phyloP scores from a whole-genome alignment of 2,329 filamentous ascomycete genomes.

The Talaromyces pinophilus region DNA sequence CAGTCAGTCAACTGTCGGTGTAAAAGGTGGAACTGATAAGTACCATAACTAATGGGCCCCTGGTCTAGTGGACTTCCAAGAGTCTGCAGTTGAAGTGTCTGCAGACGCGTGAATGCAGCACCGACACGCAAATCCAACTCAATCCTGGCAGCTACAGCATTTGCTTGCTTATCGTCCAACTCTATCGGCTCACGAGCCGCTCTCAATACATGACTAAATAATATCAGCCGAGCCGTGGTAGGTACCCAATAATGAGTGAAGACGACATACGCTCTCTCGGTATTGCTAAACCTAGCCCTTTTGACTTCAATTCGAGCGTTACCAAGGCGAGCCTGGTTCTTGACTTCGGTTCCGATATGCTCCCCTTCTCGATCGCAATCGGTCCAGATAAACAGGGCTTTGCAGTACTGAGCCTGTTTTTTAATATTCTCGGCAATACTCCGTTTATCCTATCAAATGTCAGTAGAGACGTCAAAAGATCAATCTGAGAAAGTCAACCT shows the following conservation, averaged over 20 bases:
- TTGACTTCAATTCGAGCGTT: constrained; percentile 77
- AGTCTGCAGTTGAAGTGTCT: constrained; percentile 74
- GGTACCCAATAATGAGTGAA: too few relatives aligned
- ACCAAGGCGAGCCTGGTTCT: constrained; percentile 71
- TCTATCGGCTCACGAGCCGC: constrained; percentile 76
- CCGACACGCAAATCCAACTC: constrained; percentile 92
- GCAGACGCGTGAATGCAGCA: constrained; percentile 85
- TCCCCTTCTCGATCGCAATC: constrained; percentile 98
- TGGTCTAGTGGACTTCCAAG: constrained; percentile 68
- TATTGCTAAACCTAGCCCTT: constrained; percentile 91
- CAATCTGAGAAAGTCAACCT: constrained; percentile 27
- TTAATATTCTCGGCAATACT: constrained; percentile 83
- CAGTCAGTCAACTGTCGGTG: constrained; percentile 22
- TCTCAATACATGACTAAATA: constrained; percentile 69
- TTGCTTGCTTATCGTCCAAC: constrained; percentile 81
- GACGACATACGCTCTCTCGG: constrained; percentile 71
- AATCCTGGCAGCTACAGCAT: constrained; percentile 84
- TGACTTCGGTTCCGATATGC: constrained; percentile 90
- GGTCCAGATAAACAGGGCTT: constrained; percentile 91
- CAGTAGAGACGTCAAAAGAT: neutral
- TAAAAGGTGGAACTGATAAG: constrained; percentile 24
- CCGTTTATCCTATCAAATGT: constrained; percentile 65
- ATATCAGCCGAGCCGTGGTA: too few relatives aligned
- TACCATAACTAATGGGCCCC: constrained; percentile 77
- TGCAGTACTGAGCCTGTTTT: constrained; percentile 70